Evolutionary conservation across 305 asterid species (phyloP).

Genomic region (Nicotiana rustica): DNA sequence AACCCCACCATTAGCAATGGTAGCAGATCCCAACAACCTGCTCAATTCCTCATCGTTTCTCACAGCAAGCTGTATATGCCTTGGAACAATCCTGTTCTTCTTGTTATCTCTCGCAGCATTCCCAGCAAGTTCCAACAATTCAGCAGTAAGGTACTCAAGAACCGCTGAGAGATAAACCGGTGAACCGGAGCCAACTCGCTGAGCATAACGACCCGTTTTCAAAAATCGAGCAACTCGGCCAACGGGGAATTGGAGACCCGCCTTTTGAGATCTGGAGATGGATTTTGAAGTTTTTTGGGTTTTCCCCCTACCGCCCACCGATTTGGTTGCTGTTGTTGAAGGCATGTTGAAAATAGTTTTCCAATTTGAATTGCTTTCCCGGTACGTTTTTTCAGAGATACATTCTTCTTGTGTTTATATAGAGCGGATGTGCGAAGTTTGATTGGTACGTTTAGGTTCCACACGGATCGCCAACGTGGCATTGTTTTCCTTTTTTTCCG

Average conservation of each 20-base stretch:
- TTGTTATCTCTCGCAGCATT: conserved; percentile 79
- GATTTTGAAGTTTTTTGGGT: conserved; percentile 50
- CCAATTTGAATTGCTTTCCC: conserved; percentile 9
- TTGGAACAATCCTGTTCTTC: conserved; percentile 69
- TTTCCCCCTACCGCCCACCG: conserved; percentile 58
- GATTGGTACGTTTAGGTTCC: conserved; percentile 6
- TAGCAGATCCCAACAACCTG: conserved; percentile 60
- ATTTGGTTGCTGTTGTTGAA: conserved; percentile 39
- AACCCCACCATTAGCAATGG: conserved; percentile 70
- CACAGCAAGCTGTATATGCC: conserved; percentile 72
- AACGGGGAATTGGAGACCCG: conserved; percentile 71
- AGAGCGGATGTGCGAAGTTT: background rate
- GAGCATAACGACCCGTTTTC: conserved; percentile 62
- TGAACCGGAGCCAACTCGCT: conserved; percentile 67
- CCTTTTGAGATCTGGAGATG: conserved; percentile 56
- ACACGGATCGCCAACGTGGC: conserved; percentile 44
- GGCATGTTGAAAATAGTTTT: conserved; percentile 36
- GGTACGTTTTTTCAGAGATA: background rate
- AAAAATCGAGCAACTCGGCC: conserved; percentile 64
- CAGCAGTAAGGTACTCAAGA: conserved; percentile 67
- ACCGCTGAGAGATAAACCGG: conserved; percentile 71
- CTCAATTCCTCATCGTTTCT: conserved; percentile 73
- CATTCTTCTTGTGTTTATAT: conserved; percentile 5
- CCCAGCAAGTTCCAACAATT: conserved; percentile 69
- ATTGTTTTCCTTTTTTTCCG: background rate